Base-by-base conservation (phyloP, 2,329 filamentous ascomycete species). In the Cryphonectria nitschkei region DNA sequence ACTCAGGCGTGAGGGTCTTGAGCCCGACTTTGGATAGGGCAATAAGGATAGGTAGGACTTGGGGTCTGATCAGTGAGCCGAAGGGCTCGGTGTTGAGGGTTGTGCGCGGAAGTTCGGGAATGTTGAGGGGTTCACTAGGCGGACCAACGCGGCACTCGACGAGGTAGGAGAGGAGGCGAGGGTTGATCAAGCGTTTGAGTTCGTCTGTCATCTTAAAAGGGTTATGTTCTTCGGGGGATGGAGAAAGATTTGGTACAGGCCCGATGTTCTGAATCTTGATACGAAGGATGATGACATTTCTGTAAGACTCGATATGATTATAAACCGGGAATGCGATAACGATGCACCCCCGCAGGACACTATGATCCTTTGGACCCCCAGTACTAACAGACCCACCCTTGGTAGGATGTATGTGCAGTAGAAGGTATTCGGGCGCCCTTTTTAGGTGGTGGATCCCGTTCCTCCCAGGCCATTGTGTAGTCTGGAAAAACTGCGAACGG, bases 21-120 rank as follows among this genome's bases (percentile, higher is more conserved):
- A 76, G 67, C 11, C 74, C 72, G 58, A 76, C 67, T 43, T 75
- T 72, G 72, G 74, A 76, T 46, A 79, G 74, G 22, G 68, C 72
- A 32, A 74, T 64, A 26, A 78, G 73, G 37, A 68, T 72, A 0
- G 74, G 74, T 73, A 73, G 76, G n/a, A 52, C 7, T 26, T 52
- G 50, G 3, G 46, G 60, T 50, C 61, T 34, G 9, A 63, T 37
- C 14, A 22, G 32, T 1, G 54, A 34, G 32, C 11, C n/a, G 43
- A 63, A 70, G 2, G 54, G 32, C 2, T 19, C 7, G 6, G 34
- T 56, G 26, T n/a, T 29, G 19, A 70, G 67, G 11, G 46, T 62
- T 37, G 58, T 43, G 32, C 54, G 68, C 1, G n/a, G 52, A n/a
- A 68, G 54, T 26, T 56, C 22, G 14, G 14, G 13, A 19, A 68